Base-by-base conservation (phyloP, 108 stramenopile species). In the Mayamaea pseudoterrestris region DNA sequence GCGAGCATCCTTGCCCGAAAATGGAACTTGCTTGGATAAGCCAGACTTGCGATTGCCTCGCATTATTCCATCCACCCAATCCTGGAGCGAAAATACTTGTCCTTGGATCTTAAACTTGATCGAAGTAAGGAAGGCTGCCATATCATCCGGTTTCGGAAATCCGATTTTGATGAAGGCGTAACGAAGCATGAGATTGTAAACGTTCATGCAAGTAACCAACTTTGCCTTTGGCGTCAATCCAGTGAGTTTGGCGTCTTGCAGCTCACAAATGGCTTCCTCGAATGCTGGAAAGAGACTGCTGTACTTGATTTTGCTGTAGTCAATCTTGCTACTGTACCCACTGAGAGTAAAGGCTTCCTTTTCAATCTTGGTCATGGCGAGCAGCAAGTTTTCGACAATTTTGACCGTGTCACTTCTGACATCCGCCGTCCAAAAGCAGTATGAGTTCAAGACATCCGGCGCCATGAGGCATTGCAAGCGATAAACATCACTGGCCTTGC, bases 151-250 rank as follows among this genome's bases (percentile, higher is more conserved):
- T 5, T 57, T 53, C 20, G 46, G 55, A 2, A 58, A 59, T 12
- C 76, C 76, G 44, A 81, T 55, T 47, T 72, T 76, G 36, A 75
- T 50, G 35, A 73, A 76, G 12, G 79, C 79, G 48, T 80, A 81
- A 24, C 69, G 73, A 50, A 82, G 71, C 69, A 79, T 66, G 35
- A 81, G 53, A 60, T 81, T 87, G 68, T 87, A 87, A 2, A 82
- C 2, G 54, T 87, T 87, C 16, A 87, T 66, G 7, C 58, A 52
- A 36, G 76, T 78, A 4, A 79, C 79, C 27, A 37, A 42, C 12
- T 55, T 44, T 2, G 55, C 18, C 24, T 30, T 18, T 7, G 48
- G 51, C 35, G 62, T 47, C 70, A 78, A 58, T 25, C 55, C 35
- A 1, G 30, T 41, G 30, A 78, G 3, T 23, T 56, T 40, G 12